phyloP scores from a whole-genome alignment of 225 moss, liverwort and hornwort species.

The Neckera pumila region DNA sequence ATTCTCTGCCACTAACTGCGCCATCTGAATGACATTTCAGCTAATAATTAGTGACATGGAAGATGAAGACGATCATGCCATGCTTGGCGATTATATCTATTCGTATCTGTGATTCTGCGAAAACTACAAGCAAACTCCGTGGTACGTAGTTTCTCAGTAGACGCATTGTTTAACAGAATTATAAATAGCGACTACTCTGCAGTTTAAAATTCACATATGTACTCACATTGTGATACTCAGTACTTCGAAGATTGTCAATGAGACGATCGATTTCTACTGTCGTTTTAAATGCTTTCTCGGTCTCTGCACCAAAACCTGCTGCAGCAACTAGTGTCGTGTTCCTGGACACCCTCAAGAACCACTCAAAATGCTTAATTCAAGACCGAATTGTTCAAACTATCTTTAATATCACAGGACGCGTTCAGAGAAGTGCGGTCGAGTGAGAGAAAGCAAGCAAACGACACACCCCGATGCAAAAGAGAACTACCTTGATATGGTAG shows the following conservation, averaged over 20 bases:
- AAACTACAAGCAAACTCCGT: neutral
- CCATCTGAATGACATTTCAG: conserved; percentile 35
- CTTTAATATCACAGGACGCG: neutral
- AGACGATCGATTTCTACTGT: conserved; percentile 77
- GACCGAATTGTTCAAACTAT: neutral
- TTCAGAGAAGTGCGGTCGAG: neutral
- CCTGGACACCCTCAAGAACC: conserved; percentile 23
- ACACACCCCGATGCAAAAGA: neutral
- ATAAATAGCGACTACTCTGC: neutral
- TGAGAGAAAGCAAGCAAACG: neutral
- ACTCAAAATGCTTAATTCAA: neutral
- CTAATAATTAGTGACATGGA: neutral
- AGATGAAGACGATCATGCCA: neutral
- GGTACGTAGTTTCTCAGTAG: neutral
- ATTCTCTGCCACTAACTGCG: conserved; percentile 81
- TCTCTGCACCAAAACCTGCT: conserved; percentile 33
- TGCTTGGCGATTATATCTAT: neutral
- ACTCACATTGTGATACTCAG: conserved; percentile 53
- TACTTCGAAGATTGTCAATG: conserved; percentile 66
- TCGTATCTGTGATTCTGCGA: neutral
- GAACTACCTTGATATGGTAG: conserved; percentile 17
- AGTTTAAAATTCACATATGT: neutral
- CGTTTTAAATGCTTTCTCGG: conserved; percentile 68
- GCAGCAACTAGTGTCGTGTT: conserved; percentile 17
- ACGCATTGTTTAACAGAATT: neutral